Conservation (phyloP, 2,329 filamentous ascomycete species). For the Stemphylium lycopersici region DNA sequence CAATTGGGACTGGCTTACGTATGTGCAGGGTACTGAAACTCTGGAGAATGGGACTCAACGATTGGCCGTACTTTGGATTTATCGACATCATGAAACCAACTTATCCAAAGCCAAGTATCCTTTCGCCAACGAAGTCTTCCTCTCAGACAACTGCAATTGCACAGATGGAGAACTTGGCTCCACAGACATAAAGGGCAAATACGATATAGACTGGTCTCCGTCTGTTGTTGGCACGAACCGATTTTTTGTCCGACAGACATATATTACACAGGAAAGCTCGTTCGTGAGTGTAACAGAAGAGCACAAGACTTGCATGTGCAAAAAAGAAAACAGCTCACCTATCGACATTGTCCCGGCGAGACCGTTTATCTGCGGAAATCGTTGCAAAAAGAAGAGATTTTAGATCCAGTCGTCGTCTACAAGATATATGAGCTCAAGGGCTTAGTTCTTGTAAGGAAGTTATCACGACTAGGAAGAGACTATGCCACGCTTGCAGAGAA, state of each 20-base stretch:
- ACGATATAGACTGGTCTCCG: conserved; percentile 64
- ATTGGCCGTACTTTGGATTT: conserved; percentile 76
- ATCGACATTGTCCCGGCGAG: conserved; percentile 57
- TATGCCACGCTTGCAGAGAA: conserved; percentile 41
- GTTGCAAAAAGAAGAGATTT: conserved; percentile 35
- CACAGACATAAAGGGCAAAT: conserved; percentile 63
- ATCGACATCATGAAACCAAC: conserved; percentile 72
- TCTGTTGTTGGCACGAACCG: conserved; percentile 51
- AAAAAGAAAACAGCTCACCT: conserved; percentile 18
- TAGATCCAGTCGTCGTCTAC: conserved; percentile 69
- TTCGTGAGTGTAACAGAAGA: conserved; percentile 64
- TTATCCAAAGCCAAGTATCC: conserved; percentile 73
- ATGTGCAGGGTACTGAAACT: conserved; percentile 62
- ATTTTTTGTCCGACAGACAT: conserved; percentile 75
- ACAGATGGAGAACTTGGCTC: conserved; percentile 58
- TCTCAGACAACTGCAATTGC: conserved; percentile 79
- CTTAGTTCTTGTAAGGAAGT: conserved; percentile 55
- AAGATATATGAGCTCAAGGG: conserved; percentile 36
- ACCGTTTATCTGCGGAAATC: conserved; percentile 60
- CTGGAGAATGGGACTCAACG: conserved; percentile 43
- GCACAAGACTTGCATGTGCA: conserved; percentile 63
- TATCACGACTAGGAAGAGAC: conserved; percentile 57
- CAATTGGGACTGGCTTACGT: conserved; percentile 69
- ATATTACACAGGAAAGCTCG: conserved; percentile 63
- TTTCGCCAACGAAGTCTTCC: conserved; percentile 73